A percentile compares a stretch with the other conserved stretches of the same genome.
Evolutionary conservation across 1,284 basidiomycete genomes (phyloP).

Genomic region (Kalmanozyma brasiliensis): DNA sequence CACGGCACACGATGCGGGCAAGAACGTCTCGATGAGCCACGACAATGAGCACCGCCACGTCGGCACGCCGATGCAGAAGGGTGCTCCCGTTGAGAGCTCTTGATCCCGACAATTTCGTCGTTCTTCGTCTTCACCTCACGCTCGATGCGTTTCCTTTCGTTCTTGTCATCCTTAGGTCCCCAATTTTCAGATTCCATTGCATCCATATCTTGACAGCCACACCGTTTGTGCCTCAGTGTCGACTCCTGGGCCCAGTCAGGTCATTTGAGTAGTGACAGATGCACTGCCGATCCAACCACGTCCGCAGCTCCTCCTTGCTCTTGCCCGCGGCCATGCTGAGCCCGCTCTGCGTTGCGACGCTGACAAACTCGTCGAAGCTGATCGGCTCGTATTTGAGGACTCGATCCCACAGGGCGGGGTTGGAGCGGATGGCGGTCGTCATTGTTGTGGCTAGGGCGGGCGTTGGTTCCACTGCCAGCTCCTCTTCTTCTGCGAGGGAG

Average conservation of each 20-base stretch:
- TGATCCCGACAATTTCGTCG: not conserved
- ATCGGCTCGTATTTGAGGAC: constrained; percentile 46
- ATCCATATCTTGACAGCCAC: no score
- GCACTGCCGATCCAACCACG: constrained; percentile 39
- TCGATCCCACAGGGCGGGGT: constrained; percentile 8
- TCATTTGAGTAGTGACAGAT: constrained; percentile 42
- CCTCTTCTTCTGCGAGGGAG: not conserved
- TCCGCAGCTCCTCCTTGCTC: constrained; percentile 33
- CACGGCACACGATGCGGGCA: not conserved
- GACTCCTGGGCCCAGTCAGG: constrained; percentile 18
- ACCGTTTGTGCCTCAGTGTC: constrained; percentile 18
- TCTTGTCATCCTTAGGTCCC: no score
- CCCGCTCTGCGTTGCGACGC: constrained; percentile 19
- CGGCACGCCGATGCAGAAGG: not conserved
- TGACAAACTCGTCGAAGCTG: constrained; percentile 44
- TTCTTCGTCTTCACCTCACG: not conserved
- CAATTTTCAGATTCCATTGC: no score
- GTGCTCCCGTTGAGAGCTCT: not conserved
- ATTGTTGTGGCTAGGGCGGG: constrained; percentile 23
- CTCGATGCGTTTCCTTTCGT: not conserved
- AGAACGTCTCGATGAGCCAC: not conserved
- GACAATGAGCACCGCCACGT: not conserved
- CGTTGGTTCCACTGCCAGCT: constrained; percentile 14
- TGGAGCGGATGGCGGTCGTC: constrained; percentile 18
- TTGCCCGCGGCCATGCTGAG: constrained; percentile 24